Evolutionary conservation across 768 basidiomycete species (phyloP).

Genomic region (Lentinus tigrinus): DNA sequence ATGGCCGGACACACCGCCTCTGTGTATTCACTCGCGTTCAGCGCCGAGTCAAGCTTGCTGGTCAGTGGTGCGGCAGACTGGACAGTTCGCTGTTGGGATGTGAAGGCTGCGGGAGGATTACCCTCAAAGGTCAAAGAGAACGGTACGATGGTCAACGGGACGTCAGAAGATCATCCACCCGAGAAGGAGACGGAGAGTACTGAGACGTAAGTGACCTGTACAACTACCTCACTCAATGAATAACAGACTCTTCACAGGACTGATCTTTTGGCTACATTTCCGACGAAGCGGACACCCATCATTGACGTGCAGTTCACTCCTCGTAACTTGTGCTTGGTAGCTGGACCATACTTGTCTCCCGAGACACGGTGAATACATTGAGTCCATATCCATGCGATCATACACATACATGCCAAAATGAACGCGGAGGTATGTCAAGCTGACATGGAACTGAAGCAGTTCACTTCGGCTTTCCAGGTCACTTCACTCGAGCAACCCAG

Average conservation of each 20-base stretch:
- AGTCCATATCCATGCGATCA: neutral
- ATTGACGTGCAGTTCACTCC: conserved; percentile 92
- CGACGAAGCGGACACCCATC: conserved; percentile 94
- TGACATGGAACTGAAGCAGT: too few species aligned
- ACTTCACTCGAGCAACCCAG: too few species aligned
- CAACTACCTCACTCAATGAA: neutral
- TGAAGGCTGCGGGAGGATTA: conserved; percentile 72
- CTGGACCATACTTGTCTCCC: conserved; percentile 68
- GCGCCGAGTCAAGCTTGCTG: conserved; percentile 85
- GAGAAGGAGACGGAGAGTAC: conserved; percentile 37
- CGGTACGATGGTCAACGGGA: conserved; percentile 39
- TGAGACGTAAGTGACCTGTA: conserved; percentile 62
- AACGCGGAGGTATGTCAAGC: too few species aligned
- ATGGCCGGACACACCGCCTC: conserved; percentile 93
- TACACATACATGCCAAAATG: neutral
- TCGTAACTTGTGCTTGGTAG: conserved; percentile 88
- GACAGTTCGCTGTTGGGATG: conserved; percentile 99
- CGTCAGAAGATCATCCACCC: conserved; percentile 29
- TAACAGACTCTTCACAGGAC: conserved; percentile 43
- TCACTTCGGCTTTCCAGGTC: too few species aligned
- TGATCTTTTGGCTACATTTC: conserved; percentile 87
- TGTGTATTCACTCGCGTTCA: conserved; percentile 88
- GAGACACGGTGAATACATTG: conserved; percentile 44
- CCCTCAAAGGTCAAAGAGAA: conserved; percentile 59
- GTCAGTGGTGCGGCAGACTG: conserved; percentile 93